phyloP scores from a whole-genome alignment of 257 asterid genomes.

The Petunia secreta region DNA sequence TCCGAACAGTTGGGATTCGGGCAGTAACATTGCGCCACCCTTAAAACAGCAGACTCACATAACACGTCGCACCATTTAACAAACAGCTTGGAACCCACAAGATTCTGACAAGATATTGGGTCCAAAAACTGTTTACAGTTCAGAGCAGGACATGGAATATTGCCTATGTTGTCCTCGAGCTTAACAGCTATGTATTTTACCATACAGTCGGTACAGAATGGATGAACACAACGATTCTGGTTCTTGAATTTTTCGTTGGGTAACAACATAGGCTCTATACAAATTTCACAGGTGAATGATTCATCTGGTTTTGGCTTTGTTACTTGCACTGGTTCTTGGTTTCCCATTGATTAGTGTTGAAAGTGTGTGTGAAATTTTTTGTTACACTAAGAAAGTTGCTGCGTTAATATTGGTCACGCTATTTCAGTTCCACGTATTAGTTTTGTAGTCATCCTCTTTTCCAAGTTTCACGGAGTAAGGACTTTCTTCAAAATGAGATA shows the following conservation, averaged over 20 bases:
- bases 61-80: slow-evolving; percentile 70
- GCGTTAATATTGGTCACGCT: too few species aligned
- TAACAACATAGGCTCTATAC: slow-evolving; percentile 30
- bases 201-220: slow-evolving; percentile 65
- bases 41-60: slow-evolving; percentile 53
- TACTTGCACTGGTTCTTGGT: not conserved
- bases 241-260: slow-evolving; percentile 19
- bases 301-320: not conserved
- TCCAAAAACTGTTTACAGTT: slow-evolving; percentile 55
- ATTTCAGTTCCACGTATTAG: too few species aligned
- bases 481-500: too few species aligned
- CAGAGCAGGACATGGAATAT: slow-evolving; percentile 62
- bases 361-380: too few species aligned
- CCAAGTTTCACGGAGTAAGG: too few species aligned
- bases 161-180: slow-evolving; percentile 49
- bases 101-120: slow-evolving; percentile 45
- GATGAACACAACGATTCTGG: slow-evolving; percentile 47
- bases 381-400: too few species aligned
- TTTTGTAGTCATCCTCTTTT: too few species aligned
- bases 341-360: too few species aligned
- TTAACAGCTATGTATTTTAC: slow-evolving; percentile 62
- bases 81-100: slow-evolving; percentile 45
- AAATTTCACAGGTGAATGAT: slow-evolving; percentile 36
- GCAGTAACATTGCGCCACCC: slow-evolving; percentile 48
- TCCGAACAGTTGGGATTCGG: slow-evolving; percentile 60